phyloP scores from a whole-genome alignment of 768 basidiomycete genomes.

The Russula sp. region DNA sequence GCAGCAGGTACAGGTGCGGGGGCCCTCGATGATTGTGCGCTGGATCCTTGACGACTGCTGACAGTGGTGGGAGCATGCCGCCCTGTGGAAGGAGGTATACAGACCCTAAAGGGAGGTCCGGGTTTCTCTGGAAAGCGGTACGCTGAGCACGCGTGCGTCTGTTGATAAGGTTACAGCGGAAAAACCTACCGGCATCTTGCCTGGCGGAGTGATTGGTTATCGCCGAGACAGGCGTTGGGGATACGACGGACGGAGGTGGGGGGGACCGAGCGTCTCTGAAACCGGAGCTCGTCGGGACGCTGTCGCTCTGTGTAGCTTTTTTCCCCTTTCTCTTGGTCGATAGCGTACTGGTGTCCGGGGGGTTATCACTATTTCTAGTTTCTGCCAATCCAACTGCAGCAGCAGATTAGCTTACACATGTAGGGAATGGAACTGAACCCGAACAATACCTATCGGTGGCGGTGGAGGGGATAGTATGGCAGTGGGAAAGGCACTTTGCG shows the following conservation, averaged over 20 bases:
- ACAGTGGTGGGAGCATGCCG: background rate
- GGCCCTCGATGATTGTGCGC: background rate
- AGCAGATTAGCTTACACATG: background rate
- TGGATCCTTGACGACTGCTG: background rate
- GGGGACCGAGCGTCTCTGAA: background rate
- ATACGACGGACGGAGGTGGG: background rate
- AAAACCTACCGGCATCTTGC: background rate
- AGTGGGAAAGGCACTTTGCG: conserved; percentile 29
- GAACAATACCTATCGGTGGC: conserved; percentile 33
- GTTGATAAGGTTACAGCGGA: background rate
- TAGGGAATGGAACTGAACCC: background rate
- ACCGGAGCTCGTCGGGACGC: background rate
- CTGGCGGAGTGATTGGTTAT: background rate
- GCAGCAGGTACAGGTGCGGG: background rate
- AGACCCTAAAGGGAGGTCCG: background rate
- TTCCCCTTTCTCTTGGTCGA: background rate
- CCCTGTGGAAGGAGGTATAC: background rate
- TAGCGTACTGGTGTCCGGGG: background rate
- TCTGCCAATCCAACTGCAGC: conserved; percentile 21
- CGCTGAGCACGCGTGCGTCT: too few species aligned
- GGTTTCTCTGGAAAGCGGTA: background rate
- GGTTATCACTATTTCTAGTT: background rate
- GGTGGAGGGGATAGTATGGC: conserved; percentile 26
- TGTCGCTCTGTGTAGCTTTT: background rate
- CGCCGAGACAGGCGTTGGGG: background rate